Evolutionary conservation across 352 stramenopile species (phyloP).

Genomic region (Thalassiosira pacifica): DNA sequence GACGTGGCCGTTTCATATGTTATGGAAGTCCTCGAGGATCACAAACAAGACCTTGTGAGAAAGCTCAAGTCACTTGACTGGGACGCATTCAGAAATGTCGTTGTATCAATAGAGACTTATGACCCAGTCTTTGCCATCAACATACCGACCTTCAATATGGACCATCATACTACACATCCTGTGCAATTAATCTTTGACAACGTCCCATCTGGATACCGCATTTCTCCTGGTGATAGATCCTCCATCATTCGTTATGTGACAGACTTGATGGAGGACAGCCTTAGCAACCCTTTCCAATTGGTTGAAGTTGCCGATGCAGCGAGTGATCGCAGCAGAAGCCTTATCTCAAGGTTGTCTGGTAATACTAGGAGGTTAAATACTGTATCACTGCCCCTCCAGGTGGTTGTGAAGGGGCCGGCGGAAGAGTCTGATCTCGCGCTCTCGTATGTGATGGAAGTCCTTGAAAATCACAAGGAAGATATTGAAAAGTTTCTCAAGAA

Average conservation of each 20-base stretch:
- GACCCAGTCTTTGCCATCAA: too few species aligned
- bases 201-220: not conserved
- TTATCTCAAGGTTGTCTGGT: not conserved
- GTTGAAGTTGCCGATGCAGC: not conserved
- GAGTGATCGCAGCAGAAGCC: not conserved
- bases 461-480: not conserved
- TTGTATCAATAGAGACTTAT: too few species aligned
- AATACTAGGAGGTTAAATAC: not conserved
- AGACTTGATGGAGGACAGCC: not conserved
- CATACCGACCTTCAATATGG: not conserved
- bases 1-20: constrained; percentile 16
- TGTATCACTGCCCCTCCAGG: not conserved
- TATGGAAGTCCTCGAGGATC: constrained; percentile 1
- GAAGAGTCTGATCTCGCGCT: not conserved
- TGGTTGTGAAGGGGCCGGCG: not conserved
- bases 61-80: not conserved
- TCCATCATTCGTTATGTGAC: not conserved
- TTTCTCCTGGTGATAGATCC: not conserved
- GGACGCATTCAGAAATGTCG: too few species aligned
- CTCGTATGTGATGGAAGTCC: constrained; percentile 1
- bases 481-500: not conserved
- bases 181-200: not conserved
- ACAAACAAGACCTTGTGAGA: not conserved
- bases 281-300: not conserved
- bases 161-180: constrained; percentile 7